Base-by-base conservation (phyloP, 2,329 filamentous ascomycete genomes). In the Periconia sp. region DNA sequence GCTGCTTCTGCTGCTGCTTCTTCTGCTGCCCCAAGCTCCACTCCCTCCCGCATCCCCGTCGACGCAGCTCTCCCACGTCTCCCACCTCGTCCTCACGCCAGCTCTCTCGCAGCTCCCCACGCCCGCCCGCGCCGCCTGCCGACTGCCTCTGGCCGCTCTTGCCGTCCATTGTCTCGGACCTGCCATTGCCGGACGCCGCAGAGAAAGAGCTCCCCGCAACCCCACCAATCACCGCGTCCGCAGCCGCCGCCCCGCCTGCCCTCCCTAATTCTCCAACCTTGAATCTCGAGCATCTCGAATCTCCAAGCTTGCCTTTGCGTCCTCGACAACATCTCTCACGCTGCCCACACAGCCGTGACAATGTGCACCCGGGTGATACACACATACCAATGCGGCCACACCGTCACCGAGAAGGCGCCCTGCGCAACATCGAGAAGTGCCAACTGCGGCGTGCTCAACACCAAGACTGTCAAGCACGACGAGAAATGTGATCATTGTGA, bases 361-460 rank as follows among this genome's bases (percentile, higher is more conserved):
- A 77, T 77, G 74, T 78, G 75, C 61, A 74, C 69, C 44, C 66
- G 73, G 58, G 68, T 77, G 52, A 67, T 74, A 53, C 74, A 77
- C 65, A 59, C 63, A 40, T 78, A 77, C 61, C 64, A 67, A 54
- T 78, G 75, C 60, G 73, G 71, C 54, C 74, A 77, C 58, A 64
- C 67, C 45, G 63, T 67, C 26, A 56, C 63, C 34, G 72, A 75
- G 44, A 71, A 69, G 49, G 72, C 74, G 17, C 65, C 68, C 16
- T 78, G 75, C 62, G 74, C 74, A n/a, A 68, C 66, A 10, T 77
- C 74, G 36, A 72, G 70, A 62, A 66, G 63, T 46, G 57, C 63
- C n/a, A 59, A 60, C 29, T 76, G 73, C 64, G 59, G 59, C 39
- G 69, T 66, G 40, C 55, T 66, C 53, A 76, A 72, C 46, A 67